Evolutionary conservation across 257 asterid species (phyloP).

Genomic region (Solanum clarkiae): DNA sequence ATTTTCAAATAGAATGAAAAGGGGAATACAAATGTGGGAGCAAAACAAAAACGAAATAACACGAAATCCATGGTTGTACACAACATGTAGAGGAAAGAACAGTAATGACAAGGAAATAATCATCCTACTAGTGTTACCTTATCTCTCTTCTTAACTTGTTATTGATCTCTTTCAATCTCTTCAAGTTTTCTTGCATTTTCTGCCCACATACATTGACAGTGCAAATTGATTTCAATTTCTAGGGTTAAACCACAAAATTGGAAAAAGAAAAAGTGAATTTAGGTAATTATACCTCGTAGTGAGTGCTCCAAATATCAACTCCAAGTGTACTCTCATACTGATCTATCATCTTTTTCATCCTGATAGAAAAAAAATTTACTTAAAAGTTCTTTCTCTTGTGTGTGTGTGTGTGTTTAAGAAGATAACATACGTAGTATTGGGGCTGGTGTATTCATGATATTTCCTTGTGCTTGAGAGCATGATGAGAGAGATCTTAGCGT

Average conservation of each 20-base stretch:
- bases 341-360: slow-evolving; percentile 28
- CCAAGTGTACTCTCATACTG: slow-evolving; percentile 34
- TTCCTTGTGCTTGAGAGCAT: slow-evolving; percentile 33
- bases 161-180: slow-evolving; percentile 28
- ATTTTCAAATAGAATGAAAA: neutral
- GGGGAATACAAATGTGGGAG: neutral
- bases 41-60: neutral
- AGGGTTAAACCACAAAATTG: neutral
- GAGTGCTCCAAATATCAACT: slow-evolving; percentile 49
- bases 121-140: slow-evolving; percentile 6
- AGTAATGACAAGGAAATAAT: neutral
- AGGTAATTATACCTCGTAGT: slow-evolving; percentile 28
- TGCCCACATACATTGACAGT: neutral
- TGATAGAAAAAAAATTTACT: neutral
- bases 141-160: slow-evolving; percentile 27
- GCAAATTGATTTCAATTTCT: neutral
- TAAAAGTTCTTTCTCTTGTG: neutral
- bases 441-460: slow-evolving; percentile 38
- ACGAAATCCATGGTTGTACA: neutral
- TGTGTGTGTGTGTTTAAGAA: neutral
- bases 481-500: slow-evolving; percentile 48
- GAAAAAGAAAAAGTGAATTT: neutral
- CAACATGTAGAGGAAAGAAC: neutral
- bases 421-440: slow-evolving; percentile 33
- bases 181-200: slow-evolving; percentile 47